phyloP scores from a whole-genome alignment of 768 basidiomycete species.

The Russula abietina region DNA sequence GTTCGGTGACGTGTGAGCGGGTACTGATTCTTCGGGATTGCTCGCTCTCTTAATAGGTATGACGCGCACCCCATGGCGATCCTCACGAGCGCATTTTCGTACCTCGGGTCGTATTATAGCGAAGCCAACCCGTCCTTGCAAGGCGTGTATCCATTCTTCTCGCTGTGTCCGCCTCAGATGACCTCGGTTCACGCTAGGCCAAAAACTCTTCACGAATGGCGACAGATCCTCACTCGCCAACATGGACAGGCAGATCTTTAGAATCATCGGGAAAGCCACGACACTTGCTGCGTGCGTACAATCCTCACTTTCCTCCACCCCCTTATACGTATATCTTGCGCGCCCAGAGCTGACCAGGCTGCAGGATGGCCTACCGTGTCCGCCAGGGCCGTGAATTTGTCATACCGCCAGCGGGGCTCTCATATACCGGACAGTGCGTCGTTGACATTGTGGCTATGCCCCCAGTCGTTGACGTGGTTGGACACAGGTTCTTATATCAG shows the following conservation, averaged over 20 bases:
- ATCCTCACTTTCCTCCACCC: background rate
- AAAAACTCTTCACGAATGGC: constrained; percentile 69
- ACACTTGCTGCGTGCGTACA: constrained; percentile 72
- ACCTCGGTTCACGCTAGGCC: constrained; percentile 42
- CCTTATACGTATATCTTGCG: too few species aligned
- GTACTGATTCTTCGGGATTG: background rate
- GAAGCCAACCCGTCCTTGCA: constrained; percentile 86
- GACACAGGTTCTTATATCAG: constrained; percentile 74
- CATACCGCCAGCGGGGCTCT: constrained; percentile 71
- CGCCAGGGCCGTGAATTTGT: constrained; percentile 89
- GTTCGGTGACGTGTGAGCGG: background rate
- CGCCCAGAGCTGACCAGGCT: background rate
- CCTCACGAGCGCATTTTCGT: constrained; percentile 79
- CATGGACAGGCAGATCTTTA: constrained; percentile 91
- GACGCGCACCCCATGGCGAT: constrained; percentile 94
- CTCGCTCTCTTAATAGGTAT: constrained; percentile 43
- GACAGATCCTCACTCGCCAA: constrained; percentile 58
- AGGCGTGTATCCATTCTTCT: constrained; percentile 42
- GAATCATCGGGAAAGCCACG: constrained; percentile 82
- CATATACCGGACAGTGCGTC: constrained; percentile 76
- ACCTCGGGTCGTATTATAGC: constrained; percentile 79
- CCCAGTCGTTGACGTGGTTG: constrained; percentile 5
- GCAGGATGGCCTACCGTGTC: constrained; percentile 87
- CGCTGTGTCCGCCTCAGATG: background rate
- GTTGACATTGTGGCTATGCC: background rate